Percentiles rank a stretch among this genome's conserved stretches.
phyloP scores from a whole-genome alignment of 2,329 filamentous ascomycete species.

The Amesomyces nigricolor region DNA sequence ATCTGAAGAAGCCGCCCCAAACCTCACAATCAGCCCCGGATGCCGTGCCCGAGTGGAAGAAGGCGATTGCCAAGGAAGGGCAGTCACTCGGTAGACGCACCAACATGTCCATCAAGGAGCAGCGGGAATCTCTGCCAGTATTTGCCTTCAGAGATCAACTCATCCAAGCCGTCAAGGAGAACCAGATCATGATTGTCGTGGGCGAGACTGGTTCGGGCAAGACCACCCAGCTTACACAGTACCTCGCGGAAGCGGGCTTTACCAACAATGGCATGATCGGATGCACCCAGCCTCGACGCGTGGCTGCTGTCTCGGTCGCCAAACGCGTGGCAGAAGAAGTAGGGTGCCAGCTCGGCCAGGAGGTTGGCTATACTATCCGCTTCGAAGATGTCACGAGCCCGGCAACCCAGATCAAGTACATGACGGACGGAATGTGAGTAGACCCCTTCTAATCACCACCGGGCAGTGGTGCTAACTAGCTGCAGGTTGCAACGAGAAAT shows the following conservation, averaged over 20 bases:
- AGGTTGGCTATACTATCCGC: constrained; percentile 95
- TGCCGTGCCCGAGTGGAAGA: constrained; percentile 87
- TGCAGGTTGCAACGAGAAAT: constrained; percentile 75
- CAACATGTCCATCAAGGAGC: constrained; percentile 88
- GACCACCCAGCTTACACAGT: constrained; percentile 94
- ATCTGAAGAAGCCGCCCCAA: constrained; percentile 62
- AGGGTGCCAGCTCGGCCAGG: constrained; percentile 80
- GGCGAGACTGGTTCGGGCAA: constrained; percentile 97
- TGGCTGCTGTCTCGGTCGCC: constrained; percentile 95
- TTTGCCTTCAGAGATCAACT: constrained; percentile 83
- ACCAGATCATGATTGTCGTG: constrained; percentile 92
- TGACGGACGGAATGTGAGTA: constrained; percentile 86
- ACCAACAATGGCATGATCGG: constrained; percentile 84
- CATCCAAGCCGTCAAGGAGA: constrained; percentile 77
- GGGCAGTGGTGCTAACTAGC: not conserved
- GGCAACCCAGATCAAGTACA: constrained; percentile 94
- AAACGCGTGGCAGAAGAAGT: constrained; percentile 96
- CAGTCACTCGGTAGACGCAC: constrained; percentile 81
- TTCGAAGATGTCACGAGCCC: constrained; percentile 92
- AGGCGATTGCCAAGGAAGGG: constrained; percentile 66
- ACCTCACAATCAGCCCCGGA: constrained; percentile 50
- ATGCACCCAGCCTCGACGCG: constrained; percentile 93
- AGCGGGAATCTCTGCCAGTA: constrained; percentile 83
- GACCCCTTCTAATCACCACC: not conserved
- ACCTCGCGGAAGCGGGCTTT: constrained; percentile 87